Conservation (phyloP, 2,329 filamentous ascomycete genomes). For the Anisogramma anomala region DNA sequence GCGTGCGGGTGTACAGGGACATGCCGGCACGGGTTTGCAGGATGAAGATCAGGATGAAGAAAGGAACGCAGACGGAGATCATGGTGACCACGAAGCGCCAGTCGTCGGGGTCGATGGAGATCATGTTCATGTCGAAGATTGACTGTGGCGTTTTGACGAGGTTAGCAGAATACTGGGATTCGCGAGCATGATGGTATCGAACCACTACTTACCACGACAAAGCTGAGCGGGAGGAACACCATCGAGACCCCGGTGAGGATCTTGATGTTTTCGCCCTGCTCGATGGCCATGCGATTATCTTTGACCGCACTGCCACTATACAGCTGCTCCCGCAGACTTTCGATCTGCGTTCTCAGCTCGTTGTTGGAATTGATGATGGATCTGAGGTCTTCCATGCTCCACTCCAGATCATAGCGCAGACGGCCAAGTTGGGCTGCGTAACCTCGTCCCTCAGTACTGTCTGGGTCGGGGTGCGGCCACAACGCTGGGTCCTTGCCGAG, state of each 20-base stretch:
- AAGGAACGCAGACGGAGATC: conserved; percentile 47
- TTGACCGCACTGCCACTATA: conserved; percentile 53
- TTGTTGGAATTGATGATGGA: conserved; percentile 40
- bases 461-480: conserved; percentile 41
- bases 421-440: conserved; percentile 37
- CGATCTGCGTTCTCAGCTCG: conserved; percentile 41
- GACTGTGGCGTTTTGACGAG: conserved; percentile 21
- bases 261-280: conserved; percentile 53
- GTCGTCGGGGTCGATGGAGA: conserved; percentile 30
- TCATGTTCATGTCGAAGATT: conserved; percentile 43
- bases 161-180: not conserved
- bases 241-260: conserved; percentile 48
- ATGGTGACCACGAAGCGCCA: conserved; percentile 42
- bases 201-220: conserved; percentile 36
- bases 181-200: not conserved
- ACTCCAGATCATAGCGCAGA: conserved; percentile 37
- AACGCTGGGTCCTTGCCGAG: conserved; percentile 40
- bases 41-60: conserved; percentile 35
- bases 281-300: conserved; percentile 48
- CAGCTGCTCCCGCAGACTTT: conserved; percentile 47
- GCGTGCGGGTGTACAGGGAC: conserved; percentile 11
- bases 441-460: conserved; percentile 31
- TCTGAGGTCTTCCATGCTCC: conserved; percentile 37
- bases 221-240: conserved; percentile 49
- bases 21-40: conserved; percentile 32